Percentiles rank a stretch among this genome's conserved stretches.
phyloP scores from a whole-genome alignment of 495 filamentous ascomycete species.

The Penicillium coffeae region DNA sequence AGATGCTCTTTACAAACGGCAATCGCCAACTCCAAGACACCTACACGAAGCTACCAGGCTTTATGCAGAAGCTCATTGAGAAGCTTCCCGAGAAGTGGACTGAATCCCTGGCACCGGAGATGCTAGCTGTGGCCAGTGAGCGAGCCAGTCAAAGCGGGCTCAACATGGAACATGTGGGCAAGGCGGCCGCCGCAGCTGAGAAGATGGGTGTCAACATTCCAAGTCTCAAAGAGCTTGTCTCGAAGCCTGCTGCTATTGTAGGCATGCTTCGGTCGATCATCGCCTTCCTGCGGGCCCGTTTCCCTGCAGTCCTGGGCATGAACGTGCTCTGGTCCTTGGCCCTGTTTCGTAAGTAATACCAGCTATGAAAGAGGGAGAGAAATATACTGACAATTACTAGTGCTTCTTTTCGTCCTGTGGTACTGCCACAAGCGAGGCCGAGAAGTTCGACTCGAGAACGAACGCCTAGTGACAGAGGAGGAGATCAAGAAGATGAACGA shows the following conservation, averaged over 20 bases:
- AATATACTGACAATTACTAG: conserved; percentile 31
- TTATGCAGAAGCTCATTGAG: conserved; percentile 82
- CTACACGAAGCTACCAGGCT: conserved; percentile 72
- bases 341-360: conserved; percentile 63
- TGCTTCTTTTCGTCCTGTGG: conserved; percentile 89
- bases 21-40: conserved; percentile 71
- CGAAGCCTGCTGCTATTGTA: conserved; percentile 77
- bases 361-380: not conserved
- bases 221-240: conserved; percentile 73
- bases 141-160: conserved; percentile 64
- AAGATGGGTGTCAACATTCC: conserved; percentile 53
- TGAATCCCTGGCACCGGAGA: conserved; percentile 67
- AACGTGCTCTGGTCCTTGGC: conserved; percentile 85
- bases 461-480: conserved; percentile 52
- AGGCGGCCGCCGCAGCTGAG: conserved; percentile 46
- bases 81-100: conserved; percentile 81
- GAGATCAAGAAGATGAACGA: conserved; percentile 45
- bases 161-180: conserved; percentile 49
- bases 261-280: conserved; percentile 81
- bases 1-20: conserved; percentile 72
- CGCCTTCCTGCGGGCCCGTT: conserved; percentile 75
- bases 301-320: conserved; percentile 78
- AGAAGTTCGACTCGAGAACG: conserved; percentile 74
- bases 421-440: conserved; percentile 93
- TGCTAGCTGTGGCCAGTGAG: conserved; percentile 71